Conservation (phyloP, 257 asterid genomes). For the Euphrasia confusa region DNA sequence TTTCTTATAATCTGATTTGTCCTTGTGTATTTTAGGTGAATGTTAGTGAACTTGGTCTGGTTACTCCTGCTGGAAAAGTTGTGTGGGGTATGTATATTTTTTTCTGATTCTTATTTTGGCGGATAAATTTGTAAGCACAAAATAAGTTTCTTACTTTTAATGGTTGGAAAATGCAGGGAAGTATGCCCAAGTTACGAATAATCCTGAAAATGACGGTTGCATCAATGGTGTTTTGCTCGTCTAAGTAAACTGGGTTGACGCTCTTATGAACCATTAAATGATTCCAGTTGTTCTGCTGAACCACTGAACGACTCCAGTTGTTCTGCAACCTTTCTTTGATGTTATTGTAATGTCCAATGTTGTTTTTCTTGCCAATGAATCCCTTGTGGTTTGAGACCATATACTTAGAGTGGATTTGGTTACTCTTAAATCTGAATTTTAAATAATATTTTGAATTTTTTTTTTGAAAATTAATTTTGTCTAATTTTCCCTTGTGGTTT, state of each 20-base stretch:
- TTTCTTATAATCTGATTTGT: background rate
- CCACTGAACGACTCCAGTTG: no score
- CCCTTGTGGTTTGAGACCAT: no score
- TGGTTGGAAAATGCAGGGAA: constrained; percentile 56
- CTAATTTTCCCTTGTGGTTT: no score
- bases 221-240: constrained; percentile 87
- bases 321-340: no score
- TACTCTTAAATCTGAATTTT: no score
- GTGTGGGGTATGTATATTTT: constrained; percentile 71
- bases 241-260: constrained; percentile 20
- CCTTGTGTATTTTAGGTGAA: constrained; percentile 53
- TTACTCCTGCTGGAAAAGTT: constrained; percentile 96
- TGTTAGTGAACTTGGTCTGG: constrained; percentile 90
- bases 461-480: no score
- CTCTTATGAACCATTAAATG: no score
- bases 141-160: background rate
- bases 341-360: no score
- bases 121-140: background rate
- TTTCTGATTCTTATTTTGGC: background rate
- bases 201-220: constrained; percentile 97
- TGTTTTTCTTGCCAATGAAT: no score
- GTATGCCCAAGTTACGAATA: constrained; percentile 90
- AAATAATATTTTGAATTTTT: no score
- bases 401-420: no score
- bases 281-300: no score